Conservation (phyloP, 192 early-diverging fungal genomes). For the Gonapodya sp. region DNA sequence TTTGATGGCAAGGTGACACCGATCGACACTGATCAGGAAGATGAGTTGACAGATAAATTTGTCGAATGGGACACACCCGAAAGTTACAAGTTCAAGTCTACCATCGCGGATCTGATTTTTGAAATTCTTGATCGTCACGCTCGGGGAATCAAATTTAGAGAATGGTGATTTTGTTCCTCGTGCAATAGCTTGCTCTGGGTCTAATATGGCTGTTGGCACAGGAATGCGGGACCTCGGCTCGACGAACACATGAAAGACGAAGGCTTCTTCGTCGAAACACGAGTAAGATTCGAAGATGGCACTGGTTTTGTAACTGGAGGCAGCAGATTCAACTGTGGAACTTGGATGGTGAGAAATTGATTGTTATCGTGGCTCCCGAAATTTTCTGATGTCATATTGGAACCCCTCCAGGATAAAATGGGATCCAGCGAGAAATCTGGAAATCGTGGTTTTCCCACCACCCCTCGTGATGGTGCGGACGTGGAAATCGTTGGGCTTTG, state of each 20-base stretch:
- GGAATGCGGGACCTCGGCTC: conserved; percentile 74
- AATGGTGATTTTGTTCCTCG: conserved; percentile 42
- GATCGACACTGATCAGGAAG: conserved; percentile 16
- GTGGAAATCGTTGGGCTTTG: conserved; percentile 87
- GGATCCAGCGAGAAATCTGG: conserved; percentile 90
- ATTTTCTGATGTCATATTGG: neutral
- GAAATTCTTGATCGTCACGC: conserved; percentile 90
- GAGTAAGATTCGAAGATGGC: conserved; percentile 53
- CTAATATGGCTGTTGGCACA: neutral
- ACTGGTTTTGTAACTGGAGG: conserved; percentile 82
- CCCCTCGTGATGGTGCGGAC: conserved; percentile 82
- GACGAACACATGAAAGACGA: conserved; percentile 86
- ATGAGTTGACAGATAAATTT: conserved; percentile 29
- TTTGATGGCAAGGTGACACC: conserved; percentile 22
- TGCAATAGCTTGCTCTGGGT: neutral
- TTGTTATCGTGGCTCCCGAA: neutral
- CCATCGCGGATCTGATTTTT: conserved; percentile 78
- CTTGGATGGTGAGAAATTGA: conserved; percentile 93
- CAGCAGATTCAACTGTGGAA: conserved; percentile 88
- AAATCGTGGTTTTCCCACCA: conserved; percentile 81
- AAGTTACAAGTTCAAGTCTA: conserved; percentile 51
- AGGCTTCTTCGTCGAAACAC: conserved; percentile 76
- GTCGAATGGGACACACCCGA: conserved; percentile 53
- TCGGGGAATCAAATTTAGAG: conserved; percentile 79
- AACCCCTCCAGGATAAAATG: conserved; percentile 32